These are phyloP conservation scores for Macrotyloma uniflorum DNA, from an alignment of 306 rosid species.

Conservation along the genomic window DNA sequence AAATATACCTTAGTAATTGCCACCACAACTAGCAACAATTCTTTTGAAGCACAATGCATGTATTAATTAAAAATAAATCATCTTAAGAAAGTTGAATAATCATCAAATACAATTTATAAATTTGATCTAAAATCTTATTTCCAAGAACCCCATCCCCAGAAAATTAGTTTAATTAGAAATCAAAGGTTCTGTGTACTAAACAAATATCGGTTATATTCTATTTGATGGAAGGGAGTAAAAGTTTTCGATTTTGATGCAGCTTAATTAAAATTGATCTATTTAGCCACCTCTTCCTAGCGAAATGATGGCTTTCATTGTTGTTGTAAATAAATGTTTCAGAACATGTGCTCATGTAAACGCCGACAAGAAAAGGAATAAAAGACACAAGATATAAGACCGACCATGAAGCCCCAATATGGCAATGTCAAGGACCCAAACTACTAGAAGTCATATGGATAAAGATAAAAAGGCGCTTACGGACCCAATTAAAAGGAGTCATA, in stretches of 20 bases:
- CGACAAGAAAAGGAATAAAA: neutral
- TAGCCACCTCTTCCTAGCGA: neutral
- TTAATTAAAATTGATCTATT: neutral
- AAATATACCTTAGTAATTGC: neutral
- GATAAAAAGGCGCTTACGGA: conserved; percentile 1
- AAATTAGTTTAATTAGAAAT: neutral
- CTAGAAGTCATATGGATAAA: conserved; percentile 6
- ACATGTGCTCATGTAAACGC: neutral
- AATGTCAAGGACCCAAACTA: conserved; percentile 14
- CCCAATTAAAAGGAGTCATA: conserved; percentile 7
- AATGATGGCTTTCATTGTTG: neutral
- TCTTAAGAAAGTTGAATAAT: neutral
- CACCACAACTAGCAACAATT: neutral
- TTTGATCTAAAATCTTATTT: neutral
- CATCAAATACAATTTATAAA: neutral
- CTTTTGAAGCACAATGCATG: neutral
- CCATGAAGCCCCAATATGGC: conserved; percentile 17
- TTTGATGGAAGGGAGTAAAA: neutral
- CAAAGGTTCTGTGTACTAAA: too few species aligned
- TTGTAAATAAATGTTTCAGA: neutral
- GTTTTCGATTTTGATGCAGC: neutral
- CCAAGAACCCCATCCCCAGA: neutral
- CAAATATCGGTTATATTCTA: too few species aligned
- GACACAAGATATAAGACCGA: neutral
- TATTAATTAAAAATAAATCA: neutral